Evolutionary conservation across 148 eudicot species (phyloP), one percentile per base, ranked within the genome.

Genomic region (Rhododendron molle): DNA sequence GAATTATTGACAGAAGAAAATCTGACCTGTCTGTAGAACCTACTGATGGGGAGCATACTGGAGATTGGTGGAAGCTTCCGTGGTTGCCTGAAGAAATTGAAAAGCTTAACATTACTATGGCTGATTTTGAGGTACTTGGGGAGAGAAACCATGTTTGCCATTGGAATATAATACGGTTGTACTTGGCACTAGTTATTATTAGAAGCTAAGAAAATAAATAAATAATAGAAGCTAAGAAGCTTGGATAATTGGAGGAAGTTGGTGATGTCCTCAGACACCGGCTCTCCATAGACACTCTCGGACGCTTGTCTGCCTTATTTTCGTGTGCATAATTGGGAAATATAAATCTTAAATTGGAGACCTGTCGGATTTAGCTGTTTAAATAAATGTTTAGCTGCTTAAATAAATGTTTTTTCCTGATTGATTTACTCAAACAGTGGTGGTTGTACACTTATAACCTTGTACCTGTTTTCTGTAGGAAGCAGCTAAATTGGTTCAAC

Each of bases 401-500:
- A n/a, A 50, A 12, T 50, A 5, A 21, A 58, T 58, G 2, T 47
- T 7, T 56, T 30, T 34, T n/a, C 38, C 46, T 38, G 54, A 46
- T 85, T 20, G 73, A 58, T 78, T 60, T 76, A 0, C 14, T 67
- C 4, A 38, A 1, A 21, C 32, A 50, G n/a, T 74, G 44, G 23
- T 84, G 60, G 36, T 71, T 71, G 15, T 21, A 62, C 71, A 21
- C 44, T 47, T 50, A 20, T 62, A 49, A 18, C 23, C 83, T 44
- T 28, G 38, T 81, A 20, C 36, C 20, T 83, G 60, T 87, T 21
- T 60, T 67, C 38, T 85, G 47, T 84, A 93, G 98, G 93, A 86
- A 88, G 98, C 98, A 52, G 93, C 88, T 50, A 93, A 90, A 89
- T 60, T 87, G 87, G 93, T 95, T 60, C 98, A 96, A 88, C 98